Conservation (phyloP, 1,284 basidiomycete genomes). For the Irpex sp. region DNA sequence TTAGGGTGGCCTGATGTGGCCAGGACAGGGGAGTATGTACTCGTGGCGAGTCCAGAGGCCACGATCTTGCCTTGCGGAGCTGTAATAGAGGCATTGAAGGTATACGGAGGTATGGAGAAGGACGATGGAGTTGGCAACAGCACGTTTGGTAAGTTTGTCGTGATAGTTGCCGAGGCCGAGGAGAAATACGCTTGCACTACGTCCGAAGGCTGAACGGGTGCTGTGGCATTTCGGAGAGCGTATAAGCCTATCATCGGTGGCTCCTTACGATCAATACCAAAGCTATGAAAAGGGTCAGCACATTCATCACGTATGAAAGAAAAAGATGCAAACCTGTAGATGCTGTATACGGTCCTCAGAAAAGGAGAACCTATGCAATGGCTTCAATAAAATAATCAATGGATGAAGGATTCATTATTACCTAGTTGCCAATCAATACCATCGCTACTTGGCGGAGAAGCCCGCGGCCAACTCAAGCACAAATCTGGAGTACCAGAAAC, state of each 20-base stretch:
- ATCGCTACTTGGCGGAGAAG: conserved; percentile 70
- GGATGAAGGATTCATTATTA: conserved; percentile 27
- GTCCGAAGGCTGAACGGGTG: conserved; percentile 46
- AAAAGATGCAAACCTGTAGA: conserved; percentile 69
- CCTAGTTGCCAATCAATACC: conserved; percentile 92
- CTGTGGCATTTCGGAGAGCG: conserved; percentile 56
- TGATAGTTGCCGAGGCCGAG: conserved; percentile 69
- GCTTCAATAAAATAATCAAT: conserved; percentile 3
- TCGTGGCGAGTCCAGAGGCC: conserved; percentile 67
- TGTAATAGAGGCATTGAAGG: conserved; percentile 75
- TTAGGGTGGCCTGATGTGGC: conserved; percentile 32
- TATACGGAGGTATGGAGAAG: conserved; percentile 72
- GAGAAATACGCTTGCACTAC: conserved; percentile 65
- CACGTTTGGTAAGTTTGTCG: conserved; percentile 83
- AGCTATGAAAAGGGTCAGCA: conserved; percentile 49
- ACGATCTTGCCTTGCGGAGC: conserved; percentile 63
- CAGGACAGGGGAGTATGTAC: conserved; percentile 72
- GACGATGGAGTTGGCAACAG: conserved; percentile 70
- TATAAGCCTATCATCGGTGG: conserved; percentile 82
- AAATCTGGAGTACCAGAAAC: conserved; percentile 70
- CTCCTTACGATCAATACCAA: conserved; percentile 78
- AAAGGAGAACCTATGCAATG: conserved; percentile 75
- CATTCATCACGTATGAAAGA: conserved; percentile 4
- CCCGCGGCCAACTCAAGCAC: conserved; percentile 88
- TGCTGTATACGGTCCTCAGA: conserved; percentile 83